Base-by-base conservation (phyloP, 2,329 filamentous ascomycete genomes). In the Dothideomycetes sp. region DNA sequence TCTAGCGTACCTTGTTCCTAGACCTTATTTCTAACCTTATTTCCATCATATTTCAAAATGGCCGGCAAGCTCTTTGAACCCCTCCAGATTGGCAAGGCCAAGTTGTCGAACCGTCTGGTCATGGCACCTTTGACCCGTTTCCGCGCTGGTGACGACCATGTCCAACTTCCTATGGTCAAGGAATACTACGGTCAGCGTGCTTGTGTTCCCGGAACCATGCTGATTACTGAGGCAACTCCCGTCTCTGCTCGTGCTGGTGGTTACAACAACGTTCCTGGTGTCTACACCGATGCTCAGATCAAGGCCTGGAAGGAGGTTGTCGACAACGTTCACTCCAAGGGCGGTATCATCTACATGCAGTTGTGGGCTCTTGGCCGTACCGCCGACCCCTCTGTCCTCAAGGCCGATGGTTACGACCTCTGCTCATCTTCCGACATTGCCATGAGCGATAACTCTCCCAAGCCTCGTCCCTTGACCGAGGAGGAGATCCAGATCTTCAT, bases 321-420 rank as follows among this genome's bases (percentile, higher is more conserved):
- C 2, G 69, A 76, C 18, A 73, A 71, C 1, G 76, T 84, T 0
- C 80, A 84, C 54, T 64, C 64, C 16, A 78, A 78, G 50, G 73
- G 73, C 4, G 70, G 67, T 13, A 74, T 67, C 52, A 76, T 82
- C 37, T 81, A 67, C 58, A 56, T 68, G 2, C 80, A 84, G 52
- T 63, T 84, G 0, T 82, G 76, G 67, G 70, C 69, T 0, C 61
- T 76, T 5, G 78, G 80, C 4, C 70, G 80, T 3, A 67, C 69
- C 3, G 72, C 71, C 0, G 56, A 64, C 44, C 54, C 59, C 0
- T 45, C 56, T 1, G 51, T 62, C 4, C 49, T 64, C 12, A 50
- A 57, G 17, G 51, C 52, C n/a, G 56, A 64, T 16, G 52, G 47
- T 2, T 41, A 50, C 11, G 45, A 46, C 18, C 35, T 58, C 16